A percentile compares a stretch with the other conserved stretches of the same genome.
Evolutionary conservation across 345 rosid genomes (phyloP).

Genomic region (Arabis hirsuta): DNA sequence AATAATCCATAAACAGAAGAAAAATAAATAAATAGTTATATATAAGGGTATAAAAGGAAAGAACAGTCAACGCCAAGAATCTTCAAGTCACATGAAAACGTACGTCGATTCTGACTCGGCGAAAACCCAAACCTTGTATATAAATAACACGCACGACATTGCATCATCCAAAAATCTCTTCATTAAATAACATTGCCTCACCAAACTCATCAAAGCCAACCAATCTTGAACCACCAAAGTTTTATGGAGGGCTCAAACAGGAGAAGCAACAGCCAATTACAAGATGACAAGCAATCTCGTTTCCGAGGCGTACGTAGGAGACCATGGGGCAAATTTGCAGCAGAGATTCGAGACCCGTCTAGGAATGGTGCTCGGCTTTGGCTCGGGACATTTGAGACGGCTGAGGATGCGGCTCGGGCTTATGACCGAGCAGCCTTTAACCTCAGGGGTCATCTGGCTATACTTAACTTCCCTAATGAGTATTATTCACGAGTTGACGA

Average conservation of each 20-base stretch:
- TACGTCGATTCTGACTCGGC: conserved; percentile 44
- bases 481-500: conserved; percentile 47
- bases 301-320: conserved; percentile 69
- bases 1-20: no score
- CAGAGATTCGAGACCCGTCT: conserved; percentile 82
- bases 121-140: conserved; percentile 23
- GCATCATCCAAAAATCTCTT: conserved; percentile 23
- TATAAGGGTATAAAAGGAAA: conserved; percentile 18
- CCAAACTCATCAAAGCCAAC: conserved; percentile 26
- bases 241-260: conserved; percentile 42
- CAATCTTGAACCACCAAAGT: conserved; percentile 30
- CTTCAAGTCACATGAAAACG: conserved; percentile 43
- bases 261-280: conserved; percentile 36
- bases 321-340: conserved; percentile 91
- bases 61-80: conserved; percentile 44
- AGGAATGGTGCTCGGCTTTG: conserved; percentile 72
- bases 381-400: conserved; percentile 82
- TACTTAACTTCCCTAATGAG: conserved; percentile 79
- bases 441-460: conserved; percentile 69
- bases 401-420: conserved; percentile 84
- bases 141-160: conserved; percentile 30
- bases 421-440: conserved; percentile 77
- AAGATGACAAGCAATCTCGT: conserved; percentile 46
- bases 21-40: neutral
- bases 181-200: conserved; percentile 11